A percentile compares a stretch with the other conserved stretches of the same genome.
phyloP scores from a whole-genome alignment of 331 rosid genomes.

The Dryas integrifolia region DNA sequence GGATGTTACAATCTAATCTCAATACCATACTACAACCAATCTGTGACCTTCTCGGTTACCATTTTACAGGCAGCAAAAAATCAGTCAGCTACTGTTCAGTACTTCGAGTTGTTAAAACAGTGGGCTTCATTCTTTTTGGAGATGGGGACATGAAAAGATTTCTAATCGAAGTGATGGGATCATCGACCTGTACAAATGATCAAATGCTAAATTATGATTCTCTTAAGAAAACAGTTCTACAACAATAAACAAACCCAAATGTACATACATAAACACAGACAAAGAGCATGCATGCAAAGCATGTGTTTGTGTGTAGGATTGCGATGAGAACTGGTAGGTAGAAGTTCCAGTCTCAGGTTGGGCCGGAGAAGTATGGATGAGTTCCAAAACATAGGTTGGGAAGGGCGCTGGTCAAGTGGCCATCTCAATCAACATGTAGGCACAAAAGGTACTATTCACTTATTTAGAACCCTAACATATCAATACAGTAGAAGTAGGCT shows the following conservation, averaged over 20 bases:
- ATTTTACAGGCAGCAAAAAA: neutral
- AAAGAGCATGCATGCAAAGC: neutral
- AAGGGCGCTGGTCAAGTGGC: neutral
- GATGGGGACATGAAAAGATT: constrained; percentile 74
- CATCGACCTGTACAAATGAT: constrained; percentile 65
- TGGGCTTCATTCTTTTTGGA: constrained; percentile 50
- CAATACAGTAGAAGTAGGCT: constrained; percentile 11
- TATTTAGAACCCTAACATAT: neutral
- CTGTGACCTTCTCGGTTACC: neutral
- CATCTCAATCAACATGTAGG: neutral
- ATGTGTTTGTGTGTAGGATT: neutral
- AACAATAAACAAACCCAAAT: neutral
- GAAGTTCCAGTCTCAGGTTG: neutral
- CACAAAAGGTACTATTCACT: neutral
- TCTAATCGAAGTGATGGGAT: constrained; percentile 68
- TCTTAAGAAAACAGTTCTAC: constrained; percentile 10
- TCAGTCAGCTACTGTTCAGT: constrained; percentile 7
- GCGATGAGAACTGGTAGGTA: too few relatives aligned
- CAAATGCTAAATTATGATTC: constrained; percentile 20
- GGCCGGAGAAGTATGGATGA: neutral
- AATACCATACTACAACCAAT: neutral
- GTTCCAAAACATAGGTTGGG: constrained; percentile 1
- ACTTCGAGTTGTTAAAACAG: constrained; percentile 17
- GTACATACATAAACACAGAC: neutral
- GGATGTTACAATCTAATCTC: neutral